Base-by-base conservation (phyloP, 148 eudicot species). In the Camellia lanceoleosa region DNA sequence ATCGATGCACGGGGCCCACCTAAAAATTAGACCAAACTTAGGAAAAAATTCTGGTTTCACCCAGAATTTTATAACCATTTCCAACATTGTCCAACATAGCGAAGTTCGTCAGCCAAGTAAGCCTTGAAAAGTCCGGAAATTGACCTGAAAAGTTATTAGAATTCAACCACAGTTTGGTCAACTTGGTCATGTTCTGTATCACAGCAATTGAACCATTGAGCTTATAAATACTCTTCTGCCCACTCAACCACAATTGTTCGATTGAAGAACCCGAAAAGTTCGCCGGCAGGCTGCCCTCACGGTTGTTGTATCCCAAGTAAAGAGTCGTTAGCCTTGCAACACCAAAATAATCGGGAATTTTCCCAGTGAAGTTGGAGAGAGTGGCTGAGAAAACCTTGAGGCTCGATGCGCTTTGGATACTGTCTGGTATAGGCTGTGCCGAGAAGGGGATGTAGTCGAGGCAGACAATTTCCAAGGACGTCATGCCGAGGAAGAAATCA, bases 201-300 rank as follows among this genome's bases (percentile, higher is more conserved):
- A 94, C 97, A 88, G 87, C 91, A 83, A 94, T 88, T n/a, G 80
- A 80, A 47, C 98, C 98, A 89, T 76, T 79, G 61, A 94, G 91
- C 77, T 84, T 84, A 9, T 66, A 80, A 8, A 77, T 87, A 84
- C 87, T 83, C 87, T 30, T 30, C 38, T 94, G 97, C 64, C 98
- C 98, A 87, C 92, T 94, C 70, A 94, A 78, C 98, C 98, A 94
- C 77, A 94, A 76, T 10, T 97, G 91, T 89, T 92, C 93, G 23
- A 94, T 68, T 78, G 79, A 85, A 10, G 91, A 94, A 74, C 97
- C 97, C 7, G 84, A 84, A 84, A 92, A 84, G 74, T 89, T 85
- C 75, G 64, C 41, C 30, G 98, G 98, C 75, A 94, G 78, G 59
- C 79, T 93, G 3, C 98, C 98, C 68, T 87, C 92, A 84, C 92